Percentiles rank a stretch among this genome's conserved stretches.
These are phyloP conservation scores for Acmispon strigosus DNA, from an alignment of 306 rosid species.

Conservation along the genomic window DNA sequence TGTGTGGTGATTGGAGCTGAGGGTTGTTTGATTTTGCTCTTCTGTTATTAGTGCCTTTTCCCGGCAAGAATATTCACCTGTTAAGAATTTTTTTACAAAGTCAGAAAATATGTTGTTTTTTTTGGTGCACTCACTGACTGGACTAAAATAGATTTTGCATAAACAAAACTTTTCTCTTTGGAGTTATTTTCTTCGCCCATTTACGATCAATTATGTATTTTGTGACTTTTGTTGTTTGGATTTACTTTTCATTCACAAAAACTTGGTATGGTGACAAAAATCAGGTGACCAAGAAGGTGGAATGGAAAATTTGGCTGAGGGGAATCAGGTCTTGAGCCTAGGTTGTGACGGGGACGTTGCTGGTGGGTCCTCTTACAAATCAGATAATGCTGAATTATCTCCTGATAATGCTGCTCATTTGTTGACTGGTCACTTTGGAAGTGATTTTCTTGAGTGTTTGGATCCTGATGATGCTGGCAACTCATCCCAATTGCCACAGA, in stretches of 20 bases:
- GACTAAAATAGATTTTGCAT: background rate
- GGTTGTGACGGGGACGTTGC: slow-evolving; percentile 23
- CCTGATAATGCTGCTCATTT: slow-evolving; percentile 7
- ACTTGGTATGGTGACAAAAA: slow-evolving; percentile 4
- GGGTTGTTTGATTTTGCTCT: background rate
- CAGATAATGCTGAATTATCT: slow-evolving; percentile 22
- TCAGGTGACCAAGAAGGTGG: slow-evolving; percentile 24
- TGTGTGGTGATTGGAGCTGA: slow-evolving; percentile 8
- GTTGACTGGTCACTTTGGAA: slow-evolving; percentile 4
- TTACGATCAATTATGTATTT: background rate
- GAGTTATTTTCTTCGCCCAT: background rate
- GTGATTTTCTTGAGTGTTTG: too few species aligned
- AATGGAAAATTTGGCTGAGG: slow-evolving; percentile 23
- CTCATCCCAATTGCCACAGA: slow-evolving; percentile 26
- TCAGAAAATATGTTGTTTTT: too few species aligned
- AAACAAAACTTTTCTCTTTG: background rate
- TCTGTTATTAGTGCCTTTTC: background rate
- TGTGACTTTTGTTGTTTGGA: background rate
- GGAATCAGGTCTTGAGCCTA: slow-evolving; percentile 23
- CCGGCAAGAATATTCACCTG: background rate
- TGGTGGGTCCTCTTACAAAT: slow-evolving; percentile 13
- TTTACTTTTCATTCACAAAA: background rate
- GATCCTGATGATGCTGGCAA: slow-evolving; percentile 6
- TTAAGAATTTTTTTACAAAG: too few species aligned
- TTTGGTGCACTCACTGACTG: background rate